Percentiles rank a stretch among this genome's conserved stretches.
phyloP scores from a whole-genome alignment of 2,329 filamentous ascomycete genomes.

The Pseudodiploospora longispora region DNA sequence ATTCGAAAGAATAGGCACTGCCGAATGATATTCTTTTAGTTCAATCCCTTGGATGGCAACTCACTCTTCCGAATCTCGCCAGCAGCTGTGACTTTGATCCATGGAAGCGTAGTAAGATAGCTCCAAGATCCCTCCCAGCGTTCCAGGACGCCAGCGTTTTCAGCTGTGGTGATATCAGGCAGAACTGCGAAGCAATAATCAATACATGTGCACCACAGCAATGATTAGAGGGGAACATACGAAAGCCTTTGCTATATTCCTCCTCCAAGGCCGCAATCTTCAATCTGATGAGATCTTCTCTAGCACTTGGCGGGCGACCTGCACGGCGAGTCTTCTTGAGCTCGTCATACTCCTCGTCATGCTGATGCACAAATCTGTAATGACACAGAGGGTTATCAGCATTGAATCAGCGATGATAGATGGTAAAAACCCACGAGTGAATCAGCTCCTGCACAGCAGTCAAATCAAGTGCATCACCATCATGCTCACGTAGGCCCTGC shows the following conservation, averaged over 20 bases:
- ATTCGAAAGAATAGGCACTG: too few species aligned
- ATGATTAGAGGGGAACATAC: slow-evolving; percentile 35
- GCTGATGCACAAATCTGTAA: slow-evolving; percentile 53
- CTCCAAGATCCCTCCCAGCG: slow-evolving; percentile 82
- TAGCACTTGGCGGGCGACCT: slow-evolving; percentile 68
- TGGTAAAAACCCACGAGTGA: slow-evolving; percentile 40
- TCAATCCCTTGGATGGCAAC: slow-evolving; percentile 58
- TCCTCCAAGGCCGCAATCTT: slow-evolving; percentile 63
- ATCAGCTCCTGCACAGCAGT: slow-evolving; percentile 54
- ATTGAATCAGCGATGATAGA: slow-evolving; percentile 4
- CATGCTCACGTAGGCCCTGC: slow-evolving; percentile 47
- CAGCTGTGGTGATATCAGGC: slow-evolving; percentile 64
- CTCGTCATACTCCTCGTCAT: slow-evolving; percentile 61
- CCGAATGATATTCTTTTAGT: slow-evolving; percentile 6
- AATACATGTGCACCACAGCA: slow-evolving; percentile 6
- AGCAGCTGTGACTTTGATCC: slow-evolving; percentile 61
- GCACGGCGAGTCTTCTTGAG: slow-evolving; percentile 64
- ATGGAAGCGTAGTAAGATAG: slow-evolving; percentile 66
- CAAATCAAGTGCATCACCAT: slow-evolving; percentile 39
- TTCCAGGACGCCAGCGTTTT: slow-evolving; percentile 57
- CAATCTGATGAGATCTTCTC: slow-evolving; percentile 69
- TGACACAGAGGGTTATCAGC: slow-evolving; percentile 17
- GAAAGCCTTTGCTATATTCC: slow-evolving; percentile 78
- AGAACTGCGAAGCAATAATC: slow-evolving; percentile 38
- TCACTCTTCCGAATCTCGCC: slow-evolving; percentile 60